These are phyloP conservation scores for Yamadazyma triangularis DNA, from an alignment of 1,139 yeast species.

Conservation along the genomic window DNA sequence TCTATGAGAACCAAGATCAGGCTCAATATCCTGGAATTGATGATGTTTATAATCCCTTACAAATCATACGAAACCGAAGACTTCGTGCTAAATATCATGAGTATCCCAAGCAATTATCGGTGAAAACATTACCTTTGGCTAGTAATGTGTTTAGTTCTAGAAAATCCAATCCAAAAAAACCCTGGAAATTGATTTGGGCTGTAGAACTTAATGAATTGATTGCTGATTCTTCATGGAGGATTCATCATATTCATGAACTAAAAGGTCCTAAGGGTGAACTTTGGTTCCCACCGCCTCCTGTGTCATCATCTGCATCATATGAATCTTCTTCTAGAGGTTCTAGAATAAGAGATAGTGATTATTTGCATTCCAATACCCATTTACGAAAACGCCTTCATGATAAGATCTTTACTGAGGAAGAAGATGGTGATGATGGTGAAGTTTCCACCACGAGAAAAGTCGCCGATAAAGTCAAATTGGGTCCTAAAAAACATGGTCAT, in stretches of 20 bases:
- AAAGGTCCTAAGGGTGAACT: constrained; percentile 48
- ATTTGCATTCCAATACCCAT: neutral
- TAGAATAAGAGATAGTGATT: too few relatives aligned
- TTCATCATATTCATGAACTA: constrained; percentile 60
- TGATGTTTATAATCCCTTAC: constrained; percentile 77
- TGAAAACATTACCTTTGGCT: constrained; percentile 44
- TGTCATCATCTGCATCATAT: constrained; percentile 1
- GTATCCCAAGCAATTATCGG: constrained; percentile 27
- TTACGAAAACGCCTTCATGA: constrained; percentile 23
- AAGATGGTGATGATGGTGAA: constrained; percentile 3
- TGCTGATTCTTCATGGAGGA: constrained; percentile 64
- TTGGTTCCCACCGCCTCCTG: constrained; percentile 46
- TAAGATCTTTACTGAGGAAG: constrained; percentile 21
- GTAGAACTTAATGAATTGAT: constrained; percentile 60
- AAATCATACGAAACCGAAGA: constrained; percentile 67
- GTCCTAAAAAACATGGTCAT: constrained; percentile 5
- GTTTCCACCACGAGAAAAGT: neutral
- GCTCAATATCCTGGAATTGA: constrained; percentile 47
- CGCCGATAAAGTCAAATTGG: constrained; percentile 1
- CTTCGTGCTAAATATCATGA: constrained; percentile 45
- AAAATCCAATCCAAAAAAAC: constrained; percentile 21
- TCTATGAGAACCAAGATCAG: constrained; percentile 16
- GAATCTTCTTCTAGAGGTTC: neutral
- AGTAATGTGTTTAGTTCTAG: constrained; percentile 50
- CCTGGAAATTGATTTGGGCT: constrained; percentile 55